Evolutionary conservation across 768 basidiomycete species (phyloP), one percentile per base, ranked within the genome.

Genomic region (Hygrophorus pudorinus): DNA sequence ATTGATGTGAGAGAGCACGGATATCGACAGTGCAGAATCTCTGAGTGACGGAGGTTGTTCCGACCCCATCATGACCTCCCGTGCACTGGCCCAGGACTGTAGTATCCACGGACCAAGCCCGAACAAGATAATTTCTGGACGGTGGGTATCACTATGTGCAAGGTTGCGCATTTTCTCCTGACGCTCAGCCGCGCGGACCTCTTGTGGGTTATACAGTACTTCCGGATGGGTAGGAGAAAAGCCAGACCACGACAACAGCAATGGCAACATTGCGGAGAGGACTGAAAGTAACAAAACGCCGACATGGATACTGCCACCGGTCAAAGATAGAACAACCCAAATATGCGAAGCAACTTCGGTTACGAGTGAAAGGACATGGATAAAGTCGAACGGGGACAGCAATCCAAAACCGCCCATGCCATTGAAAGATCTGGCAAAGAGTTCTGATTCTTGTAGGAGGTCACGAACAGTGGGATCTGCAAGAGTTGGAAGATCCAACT

Each of bases 31-130:
- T 21, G 24, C 38, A 20, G 71, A 61, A 35, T 71, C 65, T 42
- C 64, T 63, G 35, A 64, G 59, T 46, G 62, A 60, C 50, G 61
- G 51, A 53, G 67, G 57, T 46, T 68, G 69, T 52, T 81, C 78
- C 20, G 76, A 73, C 11, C 74, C 72, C 42, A 82, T 63, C 36
- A 80, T 72, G 14, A 75, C 61, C 56, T 68, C 74, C 51, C 80
- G 67, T 2, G 86, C 76, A 27, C 62, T 67, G 3, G 80, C 71
- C 89, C 89, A 93, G 5, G 78, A 76, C 44, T 75, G 70, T 46
- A 92, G 64, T 43, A 92, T 81, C 90, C 89, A 93, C 31, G 85
- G 81, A 9, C 79, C 81, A 12, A 93, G 70, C 3, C 85, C 85
- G 59, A 90, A 93, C 3, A 92, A 67, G 28, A 81, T 68, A 27